Evolutionary conservation across 176 grass and related monocot genomes (phyloP).

Genomic region (Alopecurus myosuroides): DNA sequence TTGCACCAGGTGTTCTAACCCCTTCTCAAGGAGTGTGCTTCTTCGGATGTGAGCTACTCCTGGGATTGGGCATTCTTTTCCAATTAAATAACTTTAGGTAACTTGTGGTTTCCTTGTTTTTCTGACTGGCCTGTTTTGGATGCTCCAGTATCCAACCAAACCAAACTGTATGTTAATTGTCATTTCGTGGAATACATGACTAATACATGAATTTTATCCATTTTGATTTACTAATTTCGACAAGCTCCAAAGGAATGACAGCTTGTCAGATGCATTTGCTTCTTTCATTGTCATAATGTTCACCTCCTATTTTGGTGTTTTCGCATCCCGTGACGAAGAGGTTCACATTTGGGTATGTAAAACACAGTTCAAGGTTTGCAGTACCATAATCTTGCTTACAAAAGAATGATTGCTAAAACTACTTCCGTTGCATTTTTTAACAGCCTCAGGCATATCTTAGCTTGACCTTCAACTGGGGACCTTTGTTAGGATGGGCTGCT

Average conservation of each 20-base stretch:
- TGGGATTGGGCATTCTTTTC: slow-evolving; percentile 80
- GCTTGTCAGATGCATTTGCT: neutral
- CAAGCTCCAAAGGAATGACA: neutral
- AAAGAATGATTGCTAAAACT: neutral
- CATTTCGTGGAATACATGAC: neutral
- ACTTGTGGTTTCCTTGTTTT: neutral
- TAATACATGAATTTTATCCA: neutral
- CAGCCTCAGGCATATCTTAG: too few relatives aligned
- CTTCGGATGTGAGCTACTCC: slow-evolving; percentile 65
- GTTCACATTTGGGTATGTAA: slow-evolving; percentile 53
- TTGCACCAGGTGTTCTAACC: slow-evolving; percentile 69
- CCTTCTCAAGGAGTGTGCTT: slow-evolving; percentile 67
- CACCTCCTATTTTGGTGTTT: slow-evolving; percentile 57
- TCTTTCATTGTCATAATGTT: neutral
- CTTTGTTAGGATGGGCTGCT: too few relatives aligned
- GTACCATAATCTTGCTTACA: neutral
- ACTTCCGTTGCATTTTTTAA: slow-evolving; percentile 12
- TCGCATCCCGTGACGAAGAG: slow-evolving; percentile 92
- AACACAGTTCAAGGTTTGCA: neutral
- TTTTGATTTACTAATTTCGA: neutral
- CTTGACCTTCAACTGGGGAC: too few relatives aligned
- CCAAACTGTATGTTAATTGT: neutral
- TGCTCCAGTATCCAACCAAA: neutral
- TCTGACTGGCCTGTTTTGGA: neutral
- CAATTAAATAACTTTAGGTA: slow-evolving; percentile 82